A percentile compares a stretch with the other conserved stretches of the same genome.
phyloP scores from a whole-genome alignment of 306 rosid genomes.

The Vigna nakashimae region DNA sequence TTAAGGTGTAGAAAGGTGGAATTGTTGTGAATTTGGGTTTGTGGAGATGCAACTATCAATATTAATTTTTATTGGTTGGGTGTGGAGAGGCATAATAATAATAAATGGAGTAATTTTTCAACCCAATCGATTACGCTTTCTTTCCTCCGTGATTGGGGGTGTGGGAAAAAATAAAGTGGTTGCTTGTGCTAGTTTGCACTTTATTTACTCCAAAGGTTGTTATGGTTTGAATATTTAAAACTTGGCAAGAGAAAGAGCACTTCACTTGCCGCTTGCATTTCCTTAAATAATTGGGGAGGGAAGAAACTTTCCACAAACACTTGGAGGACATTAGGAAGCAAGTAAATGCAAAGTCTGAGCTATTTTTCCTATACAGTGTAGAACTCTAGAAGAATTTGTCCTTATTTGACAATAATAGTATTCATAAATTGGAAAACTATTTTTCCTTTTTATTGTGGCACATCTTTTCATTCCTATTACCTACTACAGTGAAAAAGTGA shows the following conservation, averaged over 20 bases:
- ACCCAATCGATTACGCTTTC: slow-evolving; percentile 1
- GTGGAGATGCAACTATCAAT: neutral
- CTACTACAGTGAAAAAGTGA: neutral
- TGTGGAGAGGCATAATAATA: slow-evolving; percentile 1
- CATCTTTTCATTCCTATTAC: neutral
- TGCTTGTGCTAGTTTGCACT: slow-evolving; percentile 34
- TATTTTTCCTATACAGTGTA: neutral
- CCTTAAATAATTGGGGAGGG: neutral
- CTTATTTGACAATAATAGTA: too few relatives aligned
- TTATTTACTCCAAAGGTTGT: slow-evolving; percentile 12
- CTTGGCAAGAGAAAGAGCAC: neutral
- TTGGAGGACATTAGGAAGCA: neutral
- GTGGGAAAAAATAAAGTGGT: neutral
- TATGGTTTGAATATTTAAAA: slow-evolving; percentile 3
- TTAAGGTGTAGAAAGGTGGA: neutral
- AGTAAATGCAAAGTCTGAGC: slow-evolving; percentile 5
- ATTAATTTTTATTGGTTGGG: slow-evolving; percentile 5
- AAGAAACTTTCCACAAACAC: neutral
- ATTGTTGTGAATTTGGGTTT: slow-evolving; percentile 26
- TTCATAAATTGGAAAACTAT: neutral
- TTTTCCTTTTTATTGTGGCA: neutral
- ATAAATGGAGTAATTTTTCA: slow-evolving; percentile 15
- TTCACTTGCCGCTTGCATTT: slow-evolving; percentile 24
- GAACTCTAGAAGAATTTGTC: neutral
- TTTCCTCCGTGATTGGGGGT: slow-evolving; percentile 45